Base-by-base conservation (phyloP, 2,329 filamentous ascomycete species). In the Exophiala aquamarina region DNA sequence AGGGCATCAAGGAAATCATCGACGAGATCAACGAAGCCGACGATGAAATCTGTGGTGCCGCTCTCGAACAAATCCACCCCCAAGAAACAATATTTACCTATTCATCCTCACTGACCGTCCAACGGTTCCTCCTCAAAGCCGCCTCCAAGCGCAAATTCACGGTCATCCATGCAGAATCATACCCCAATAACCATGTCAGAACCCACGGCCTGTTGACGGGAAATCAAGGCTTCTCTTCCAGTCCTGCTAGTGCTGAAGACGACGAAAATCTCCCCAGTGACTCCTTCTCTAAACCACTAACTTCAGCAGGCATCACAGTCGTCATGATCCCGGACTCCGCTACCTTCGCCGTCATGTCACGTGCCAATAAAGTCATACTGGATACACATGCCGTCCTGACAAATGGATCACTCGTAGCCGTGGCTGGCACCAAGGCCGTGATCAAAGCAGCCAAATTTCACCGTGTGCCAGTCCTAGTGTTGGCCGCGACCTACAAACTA, bases 1-100 rank as follows among this genome's bases (percentile, higher is more conserved):
- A 93, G 60, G 93, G 91, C 33, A 96, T 98, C 61, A 84, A 89
- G 61, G 93, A 98, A 66, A 90, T 98, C 50, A 87, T 95, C 67
- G 93, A 98, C 63, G 93, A 98, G 70, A 84, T 98, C 47, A 86
- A 87, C 56, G 87, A 92, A 63, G 90, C 90, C 6, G 93, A 96
- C 64, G 89, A 95, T 62, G 90, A 95, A 68, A 94, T 98, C 59
- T 88, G 92, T 2, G 82, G 83, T 17, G 87, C 90, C 56, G 88
- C 91, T 2, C 86, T 95, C 54, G 88, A 94, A 38, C 88, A 96
- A 67, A 95, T 98, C 55, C 89, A 95, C 64, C 87, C 89, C 1
- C 90, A 92, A 63, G 92, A 98, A 67, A 86, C 91, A 59, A 88
- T 98, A 54, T 81, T 98, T 52, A 91, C 91, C 7, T 86, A 95